A percentile compares a stretch with the other conserved stretches of the same genome.
Evolutionary conservation across 805 yeast genomes (phyloP).

Genomic region (Komagataella mondaviorum): DNA sequence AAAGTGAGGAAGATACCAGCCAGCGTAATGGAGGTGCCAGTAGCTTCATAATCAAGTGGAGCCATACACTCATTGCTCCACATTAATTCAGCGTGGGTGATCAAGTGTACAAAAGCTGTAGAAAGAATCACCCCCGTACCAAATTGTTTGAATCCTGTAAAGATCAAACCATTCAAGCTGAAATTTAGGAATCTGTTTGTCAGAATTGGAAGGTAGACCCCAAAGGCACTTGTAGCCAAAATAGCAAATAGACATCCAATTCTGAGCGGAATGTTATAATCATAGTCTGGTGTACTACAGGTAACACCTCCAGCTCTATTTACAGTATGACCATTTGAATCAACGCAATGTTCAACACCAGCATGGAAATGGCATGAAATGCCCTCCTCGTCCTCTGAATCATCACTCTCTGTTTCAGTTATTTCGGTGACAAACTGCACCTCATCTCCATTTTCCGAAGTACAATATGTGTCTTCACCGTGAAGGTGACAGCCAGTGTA

Average conservation of each 20-base stretch:
- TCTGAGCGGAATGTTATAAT: neutral
- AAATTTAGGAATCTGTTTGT: neutral
- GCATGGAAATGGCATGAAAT: neutral
- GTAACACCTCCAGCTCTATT: neutral
- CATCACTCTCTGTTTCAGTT: neutral
- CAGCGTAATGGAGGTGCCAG: conserved; percentile 26
- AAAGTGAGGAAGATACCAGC: conserved; percentile 25
- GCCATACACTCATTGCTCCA: conserved; percentile 43
- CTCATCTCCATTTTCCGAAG: neutral
- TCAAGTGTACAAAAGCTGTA: conserved; percentile 59
- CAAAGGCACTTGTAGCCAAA: neutral
- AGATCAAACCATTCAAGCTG: neutral
- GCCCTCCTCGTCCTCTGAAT: neutral
- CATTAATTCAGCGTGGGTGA: conserved; percentile 40
- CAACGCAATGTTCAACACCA: neutral
- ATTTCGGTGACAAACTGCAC: neutral
- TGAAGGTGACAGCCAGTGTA: neutral
- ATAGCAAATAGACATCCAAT: neutral
- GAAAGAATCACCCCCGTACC: conserved; percentile 73
- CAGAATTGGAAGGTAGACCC: neutral
- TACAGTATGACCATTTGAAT: neutral
- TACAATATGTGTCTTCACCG: neutral
- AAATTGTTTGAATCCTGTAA: conserved; percentile 15
- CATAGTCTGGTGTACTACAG: neutral
- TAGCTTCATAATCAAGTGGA: conserved; percentile 15